Evolutionary conservation across 2,329 filamentous ascomycete species (phyloP).

Genomic region (Coniella vitis): DNA sequence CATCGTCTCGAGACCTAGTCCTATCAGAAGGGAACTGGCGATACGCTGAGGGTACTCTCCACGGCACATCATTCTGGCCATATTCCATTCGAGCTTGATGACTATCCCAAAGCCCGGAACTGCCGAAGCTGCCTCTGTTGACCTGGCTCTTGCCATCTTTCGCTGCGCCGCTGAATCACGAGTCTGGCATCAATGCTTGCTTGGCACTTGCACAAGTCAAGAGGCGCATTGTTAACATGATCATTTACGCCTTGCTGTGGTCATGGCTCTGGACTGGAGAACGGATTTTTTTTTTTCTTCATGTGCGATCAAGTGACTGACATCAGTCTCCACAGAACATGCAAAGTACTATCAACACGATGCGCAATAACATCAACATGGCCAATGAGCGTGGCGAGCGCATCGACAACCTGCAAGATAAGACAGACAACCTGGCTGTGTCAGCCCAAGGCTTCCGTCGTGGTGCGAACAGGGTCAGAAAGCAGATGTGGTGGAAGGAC

Average conservation of each 20-base stretch:
- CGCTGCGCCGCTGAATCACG: neutral
- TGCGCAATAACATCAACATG: slow-evolving; percentile 97
- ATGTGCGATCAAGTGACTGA: slow-evolving; percentile 1
- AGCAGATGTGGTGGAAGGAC: slow-evolving; percentile 99
- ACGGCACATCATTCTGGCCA: too few relatives aligned
- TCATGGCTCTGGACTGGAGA: too few relatives aligned
- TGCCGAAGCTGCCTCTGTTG: too few relatives aligned
- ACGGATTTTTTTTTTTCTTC: neutral
- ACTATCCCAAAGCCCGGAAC: too few relatives aligned
- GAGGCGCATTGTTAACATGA: too few relatives aligned
- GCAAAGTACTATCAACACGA: slow-evolving; percentile 87
- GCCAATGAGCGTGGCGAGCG: slow-evolving; percentile 87
- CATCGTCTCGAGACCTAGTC: too few relatives aligned
- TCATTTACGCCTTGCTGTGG: neutral
- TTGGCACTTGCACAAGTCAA: neutral
- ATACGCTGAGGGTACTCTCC: too few relatives aligned
- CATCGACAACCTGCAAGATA: slow-evolving; percentile 82
- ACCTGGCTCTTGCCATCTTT: neutral
- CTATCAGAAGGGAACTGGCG: too few relatives aligned
- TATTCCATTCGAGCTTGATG: too few relatives aligned
- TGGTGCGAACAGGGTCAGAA: slow-evolving; percentile 91
- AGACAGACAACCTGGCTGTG: slow-evolving; percentile 87
- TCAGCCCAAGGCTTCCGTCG: slow-evolving; percentile 94
- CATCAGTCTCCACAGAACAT: slow-evolving; percentile 65
- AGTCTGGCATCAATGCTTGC: too few relatives aligned